These are phyloP conservation scores for Chamaecyparis obtusa DNA, from an alignment of 75 land plant species.

Conservation along the genomic window DNA sequence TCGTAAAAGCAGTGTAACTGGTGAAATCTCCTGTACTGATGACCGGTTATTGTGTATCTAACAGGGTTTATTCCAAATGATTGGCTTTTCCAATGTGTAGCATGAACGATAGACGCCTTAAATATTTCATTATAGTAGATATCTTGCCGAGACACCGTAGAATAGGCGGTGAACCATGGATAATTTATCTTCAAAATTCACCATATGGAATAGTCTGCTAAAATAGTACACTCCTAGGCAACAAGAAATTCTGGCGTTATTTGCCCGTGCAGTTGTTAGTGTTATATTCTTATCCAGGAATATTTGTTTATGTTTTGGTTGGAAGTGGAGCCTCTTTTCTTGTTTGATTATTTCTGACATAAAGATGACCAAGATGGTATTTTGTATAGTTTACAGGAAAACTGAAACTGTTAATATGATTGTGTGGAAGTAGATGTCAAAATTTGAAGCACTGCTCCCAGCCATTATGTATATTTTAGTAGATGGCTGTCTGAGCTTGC, in stretches of 20 bases:
- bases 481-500: neutral
- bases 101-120: neutral
- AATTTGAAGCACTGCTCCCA: neutral
- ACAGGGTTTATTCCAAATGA: slow-evolving; percentile 20
- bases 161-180: neutral
- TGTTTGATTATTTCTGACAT: neutral
- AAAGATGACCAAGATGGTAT: neutral
- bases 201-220: neutral
- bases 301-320: neutral
- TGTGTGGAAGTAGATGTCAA: neutral
- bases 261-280: neutral
- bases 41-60: neutral
- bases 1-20: neutral
- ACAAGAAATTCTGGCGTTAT: neutral
- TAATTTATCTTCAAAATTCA: neutral
- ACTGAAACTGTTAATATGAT: neutral
- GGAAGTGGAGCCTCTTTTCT: neutral
- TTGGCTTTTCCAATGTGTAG: slow-evolving; percentile 16
- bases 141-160: no score
- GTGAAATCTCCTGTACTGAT: neutral
- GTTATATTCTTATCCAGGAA: neutral
- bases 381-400: slow-evolving; percentile 1
- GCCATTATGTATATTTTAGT: neutral
- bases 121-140: neutral
- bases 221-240: neutral